Evolutionary conservation across 331 rosid genomes (phyloP).

Genomic region (Rhamnella rubrinervis): DNA sequence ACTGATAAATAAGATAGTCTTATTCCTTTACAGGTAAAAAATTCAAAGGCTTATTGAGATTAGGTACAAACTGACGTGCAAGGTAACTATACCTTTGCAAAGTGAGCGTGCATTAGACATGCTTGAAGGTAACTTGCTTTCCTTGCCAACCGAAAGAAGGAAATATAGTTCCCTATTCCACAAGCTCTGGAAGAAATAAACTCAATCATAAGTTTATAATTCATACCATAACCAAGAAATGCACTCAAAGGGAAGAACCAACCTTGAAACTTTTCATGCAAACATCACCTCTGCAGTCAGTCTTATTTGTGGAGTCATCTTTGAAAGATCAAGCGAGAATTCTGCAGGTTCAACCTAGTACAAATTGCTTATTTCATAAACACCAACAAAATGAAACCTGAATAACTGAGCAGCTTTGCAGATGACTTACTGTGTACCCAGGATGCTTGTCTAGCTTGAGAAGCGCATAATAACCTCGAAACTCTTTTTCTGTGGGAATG

Average conservation of each 20-base stretch:
- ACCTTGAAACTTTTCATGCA: slow-evolving; percentile 97
- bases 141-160: slow-evolving; percentile 87
- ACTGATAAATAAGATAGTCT: slow-evolving; percentile 15
- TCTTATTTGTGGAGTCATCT: slow-evolving; percentile 95
- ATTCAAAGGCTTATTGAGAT: slow-evolving; percentile 9
- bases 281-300: slow-evolving; percentile 87
- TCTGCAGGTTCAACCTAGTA: slow-evolving; percentile 98
- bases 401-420: slow-evolving; percentile 28
- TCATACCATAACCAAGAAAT: slow-evolving; percentile 12
- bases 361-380: slow-evolving; percentile 36
- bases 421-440: slow-evolving; percentile 81
- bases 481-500: slow-evolving; percentile 77
- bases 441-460: slow-evolving; percentile 99
- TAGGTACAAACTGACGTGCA: slow-evolving; percentile 22
- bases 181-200: slow-evolving; percentile 75
- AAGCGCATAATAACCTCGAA: slow-evolving; percentile 98
- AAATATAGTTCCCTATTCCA: slow-evolving; percentile 81
- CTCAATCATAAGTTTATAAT: slow-evolving; percentile 26
- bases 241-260: slow-evolving; percentile 20
- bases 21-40: slow-evolving; percentile 17
- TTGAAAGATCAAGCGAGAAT: slow-evolving; percentile 98
- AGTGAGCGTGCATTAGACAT: slow-evolving; percentile 99
- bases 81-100: slow-evolving; percentile 72
- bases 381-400: slow-evolving; percentile 29
- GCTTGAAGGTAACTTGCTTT: slow-evolving; percentile 97